A percentile compares a stretch with the other conserved stretches of the same genome.
Evolutionary conservation across 2,329 filamentous ascomycete genomes (phyloP).

Genomic region (Fusarium fracticaudum): DNA sequence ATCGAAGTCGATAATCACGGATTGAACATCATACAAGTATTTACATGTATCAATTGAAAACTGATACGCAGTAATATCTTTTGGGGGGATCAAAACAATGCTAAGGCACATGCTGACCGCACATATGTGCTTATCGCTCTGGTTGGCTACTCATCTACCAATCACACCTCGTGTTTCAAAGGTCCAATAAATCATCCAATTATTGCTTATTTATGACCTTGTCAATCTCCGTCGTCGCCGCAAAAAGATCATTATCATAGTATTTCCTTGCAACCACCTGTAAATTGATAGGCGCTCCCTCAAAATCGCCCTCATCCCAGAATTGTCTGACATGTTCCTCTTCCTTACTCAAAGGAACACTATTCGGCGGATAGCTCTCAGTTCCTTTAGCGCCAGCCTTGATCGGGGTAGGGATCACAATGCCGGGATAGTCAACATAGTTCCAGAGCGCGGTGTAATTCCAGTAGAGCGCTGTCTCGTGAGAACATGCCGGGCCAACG

Average conservation of each 20-base stretch:
- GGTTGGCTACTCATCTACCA: not conserved
- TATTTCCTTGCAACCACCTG: conserved; percentile 49
- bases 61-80: rapidly evolving
- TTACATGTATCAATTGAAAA: rapidly evolving
- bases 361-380: not conserved
- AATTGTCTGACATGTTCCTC: conserved; percentile 40
- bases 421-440: conserved; percentile 49
- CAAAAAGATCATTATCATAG: conserved; percentile 41
- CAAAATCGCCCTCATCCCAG: conserved; percentile 48
- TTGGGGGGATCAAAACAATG: rapidly evolving
- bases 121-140: not conserved
- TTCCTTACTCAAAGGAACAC: not conserved
- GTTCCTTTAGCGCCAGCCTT: conserved; percentile 11
- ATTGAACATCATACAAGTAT: rapidly evolving
- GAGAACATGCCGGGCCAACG: conserved; percentile 44
- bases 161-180: not conserved
- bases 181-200: not conserved
- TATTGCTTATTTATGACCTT: not conserved
- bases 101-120: not conserved
- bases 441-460: conserved; percentile 51
- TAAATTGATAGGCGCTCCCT: conserved; percentile 47
- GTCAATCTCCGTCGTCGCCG: not conserved
- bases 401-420: conserved; percentile 47
- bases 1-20: rapidly evolving
- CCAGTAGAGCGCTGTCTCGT: conserved; percentile 50